Percentiles rank a stretch among this genome's conserved stretches.
These are phyloP conservation scores for Nakataea oryzae DNA, from an alignment of 2,329 filamentous ascomycete species.

Conservation along the genomic window DNA sequence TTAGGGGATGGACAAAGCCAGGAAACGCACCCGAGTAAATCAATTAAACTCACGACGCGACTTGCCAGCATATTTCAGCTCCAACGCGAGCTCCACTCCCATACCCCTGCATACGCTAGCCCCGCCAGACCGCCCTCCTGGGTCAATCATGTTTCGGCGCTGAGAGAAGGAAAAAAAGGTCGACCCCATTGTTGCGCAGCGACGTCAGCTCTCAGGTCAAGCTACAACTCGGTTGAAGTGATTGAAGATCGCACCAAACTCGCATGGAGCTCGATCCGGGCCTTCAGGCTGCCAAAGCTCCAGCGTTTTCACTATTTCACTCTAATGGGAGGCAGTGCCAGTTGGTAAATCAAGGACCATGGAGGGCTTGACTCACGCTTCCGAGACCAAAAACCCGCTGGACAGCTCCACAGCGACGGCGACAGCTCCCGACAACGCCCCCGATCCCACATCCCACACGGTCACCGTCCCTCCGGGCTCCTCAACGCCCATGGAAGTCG, in stretches of 20 bases:
- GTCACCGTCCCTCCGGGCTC: not conserved
- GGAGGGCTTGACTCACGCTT: not conserved
- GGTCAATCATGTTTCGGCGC: not conserved
- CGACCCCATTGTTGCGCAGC: not conserved
- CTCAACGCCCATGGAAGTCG: not conserved
- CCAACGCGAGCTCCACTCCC: not conserved
- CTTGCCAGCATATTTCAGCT: conserved; percentile 11
- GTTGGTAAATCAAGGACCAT: not conserved
- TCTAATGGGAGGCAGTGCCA: not conserved
- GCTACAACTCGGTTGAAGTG: too few species aligned
- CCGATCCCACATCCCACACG: not conserved
- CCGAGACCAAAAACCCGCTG: not conserved
- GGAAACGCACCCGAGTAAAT: conserved; percentile 8
- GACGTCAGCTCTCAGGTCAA: not conserved
- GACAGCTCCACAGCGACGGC: not conserved
- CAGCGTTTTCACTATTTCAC: too few species aligned
- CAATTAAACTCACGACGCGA: conserved; percentile 10
- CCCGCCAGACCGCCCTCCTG: too few species aligned
- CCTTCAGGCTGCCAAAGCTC: too few species aligned
- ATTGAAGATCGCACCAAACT: not conserved
- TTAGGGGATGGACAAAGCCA: not conserved
- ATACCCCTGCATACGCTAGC: not conserved
- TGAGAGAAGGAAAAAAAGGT: not conserved
- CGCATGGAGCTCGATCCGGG: not conserved
- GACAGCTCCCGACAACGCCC: not conserved